Evolutionary conservation across 2,329 filamentous ascomycete species (phyloP), one percentile per base, ranked within the genome.

Genomic region (Pseudovirgaria hyperparasitica): DNA sequence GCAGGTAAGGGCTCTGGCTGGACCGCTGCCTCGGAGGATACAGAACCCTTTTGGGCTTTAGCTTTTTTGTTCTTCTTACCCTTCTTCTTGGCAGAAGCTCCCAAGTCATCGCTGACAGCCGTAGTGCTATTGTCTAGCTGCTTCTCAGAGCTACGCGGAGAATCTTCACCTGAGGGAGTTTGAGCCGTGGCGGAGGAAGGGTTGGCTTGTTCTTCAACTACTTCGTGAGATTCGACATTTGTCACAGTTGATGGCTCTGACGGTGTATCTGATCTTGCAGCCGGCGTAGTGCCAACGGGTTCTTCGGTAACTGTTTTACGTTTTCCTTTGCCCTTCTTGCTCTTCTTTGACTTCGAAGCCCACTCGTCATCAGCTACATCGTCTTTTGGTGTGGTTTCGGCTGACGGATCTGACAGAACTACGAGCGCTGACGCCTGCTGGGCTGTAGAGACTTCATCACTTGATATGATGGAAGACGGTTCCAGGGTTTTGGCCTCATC

Each of bases 31-130:
- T 22, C 16, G 19, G 26, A 25, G 16, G 32, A 12, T 19, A 31
- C 23, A 6, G 16, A 7, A 10, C 12, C 19, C 15, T 21, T 12
- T 5, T 30, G 29, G 9, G 16, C 14, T 18, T 36, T 42, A 19
- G 34, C 34, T 21, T 44, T 45, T 35, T 48, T 48, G 4, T 17
- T 28, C 25, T 46, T 50, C 26, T 48, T 48, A 18, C 32, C 29
- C 34, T 47, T 46, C 32, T 39, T 48, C 32, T 42, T 45, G 22
- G 34, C 17, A 7, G 35, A 21, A n/a, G n/a, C n/a, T n/a, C n/a
- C n/a, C n/a, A n/a, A n/a, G n/a, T n/a, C n/a, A n/a, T n/a, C n/a
- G n/a, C n/a, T n/a, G n/a, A n/a, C n/a, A n/a, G n/a, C n/a, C n/a
- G n/a, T n/a, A n/a, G n/a, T n/a, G n/a, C n/a, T n/a, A n/a, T n/a